phyloP scores from a whole-genome alignment of 2,329 filamentous ascomycete genomes.

The Cercospora sp. region DNA sequence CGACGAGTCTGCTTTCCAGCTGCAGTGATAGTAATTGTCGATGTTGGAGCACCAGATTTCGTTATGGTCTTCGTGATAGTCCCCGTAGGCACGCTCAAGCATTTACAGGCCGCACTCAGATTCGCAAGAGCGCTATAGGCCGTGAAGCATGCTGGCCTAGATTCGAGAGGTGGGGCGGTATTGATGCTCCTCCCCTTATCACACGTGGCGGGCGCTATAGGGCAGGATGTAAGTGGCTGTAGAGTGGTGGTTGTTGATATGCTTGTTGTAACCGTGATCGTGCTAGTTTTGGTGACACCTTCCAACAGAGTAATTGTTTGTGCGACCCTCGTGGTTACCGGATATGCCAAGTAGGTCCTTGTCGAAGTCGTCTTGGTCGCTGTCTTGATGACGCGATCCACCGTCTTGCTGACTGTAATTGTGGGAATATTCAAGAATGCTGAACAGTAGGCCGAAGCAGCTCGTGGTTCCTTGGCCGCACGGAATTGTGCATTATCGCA shows the following conservation, averaged over 20 bases:
- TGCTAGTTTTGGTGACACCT: neutral
- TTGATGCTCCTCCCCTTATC: neutral
- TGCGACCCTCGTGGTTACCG: neutral
- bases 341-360: conserved; percentile 7
- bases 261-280: conserved; percentile 7
- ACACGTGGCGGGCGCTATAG: neutral
- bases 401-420: conserved; percentile 2
- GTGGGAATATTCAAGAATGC: conserved; percentile 6
- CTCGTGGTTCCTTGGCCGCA: neutral
- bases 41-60: neutral
- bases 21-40: neutral
- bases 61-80: neutral
- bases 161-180: neutral
- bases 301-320: conserved; percentile 1
- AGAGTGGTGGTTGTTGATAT: neutral
- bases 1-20: conserved; percentile 3
- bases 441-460: conserved; percentile 7
- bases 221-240: neutral
- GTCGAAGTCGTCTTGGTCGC: conserved; percentile 8
- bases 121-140: neutral
- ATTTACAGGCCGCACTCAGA: conserved; percentile 3
- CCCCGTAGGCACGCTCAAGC: neutral
- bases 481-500: neutral
- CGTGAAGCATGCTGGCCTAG: conserved; percentile 2
- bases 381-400: neutral